Percentiles rank a stretch among this genome's conserved stretches.
These are phyloP conservation scores for Pythium chondricola DNA, from an alignment of 352 stramenopile species.

Conservation along the genomic window DNA sequence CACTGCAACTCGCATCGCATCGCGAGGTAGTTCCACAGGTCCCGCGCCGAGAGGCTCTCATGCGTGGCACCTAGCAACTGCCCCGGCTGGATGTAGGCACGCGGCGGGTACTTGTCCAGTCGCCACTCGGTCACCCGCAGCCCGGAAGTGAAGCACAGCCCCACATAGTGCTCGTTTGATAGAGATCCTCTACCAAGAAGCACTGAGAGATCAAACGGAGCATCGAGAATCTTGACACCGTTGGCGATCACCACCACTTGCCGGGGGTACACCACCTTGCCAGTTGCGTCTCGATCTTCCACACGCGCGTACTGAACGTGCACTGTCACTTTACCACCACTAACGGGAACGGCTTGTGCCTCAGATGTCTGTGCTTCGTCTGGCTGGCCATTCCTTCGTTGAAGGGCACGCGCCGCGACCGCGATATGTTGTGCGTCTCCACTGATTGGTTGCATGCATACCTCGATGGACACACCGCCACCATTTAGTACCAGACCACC, in stretches of 20 bases:
- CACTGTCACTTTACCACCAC: neutral
- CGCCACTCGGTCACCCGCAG: conserved; percentile 39
- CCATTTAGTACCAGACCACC: neutral
- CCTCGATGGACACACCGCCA: conserved; percentile 2
- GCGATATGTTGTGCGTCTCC: neutral
- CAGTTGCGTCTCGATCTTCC: conserved; percentile 2
- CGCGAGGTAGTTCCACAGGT: conserved; percentile 52
- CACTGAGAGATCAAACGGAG: conserved; percentile 5
- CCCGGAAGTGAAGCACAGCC: conserved; percentile 32
- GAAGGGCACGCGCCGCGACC: neutral
- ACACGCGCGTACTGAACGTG: conserved; percentile 11
- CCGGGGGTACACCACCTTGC: conserved; percentile 1
- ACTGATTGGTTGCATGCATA: conserved; percentile 2
- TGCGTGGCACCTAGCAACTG: conserved; percentile 29
- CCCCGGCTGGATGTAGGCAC: conserved; percentile 23
- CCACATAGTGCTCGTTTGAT: conserved; percentile 45
- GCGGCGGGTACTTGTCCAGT: conserved; percentile 47
- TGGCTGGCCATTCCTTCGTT: neutral
- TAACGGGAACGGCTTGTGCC: neutral
- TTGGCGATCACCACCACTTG: conserved; percentile 6
- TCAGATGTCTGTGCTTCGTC: neutral
- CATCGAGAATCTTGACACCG: conserved; percentile 6
- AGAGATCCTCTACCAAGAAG: conserved; percentile 17
- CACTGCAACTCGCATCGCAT: conserved; percentile 49
- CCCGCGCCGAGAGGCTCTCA: conserved; percentile 30